Evolutionary conservation across 768 basidiomycete species (phyloP), one percentile per base, ranked within the genome.

Genomic region (Suillus ampliporus): DNA sequence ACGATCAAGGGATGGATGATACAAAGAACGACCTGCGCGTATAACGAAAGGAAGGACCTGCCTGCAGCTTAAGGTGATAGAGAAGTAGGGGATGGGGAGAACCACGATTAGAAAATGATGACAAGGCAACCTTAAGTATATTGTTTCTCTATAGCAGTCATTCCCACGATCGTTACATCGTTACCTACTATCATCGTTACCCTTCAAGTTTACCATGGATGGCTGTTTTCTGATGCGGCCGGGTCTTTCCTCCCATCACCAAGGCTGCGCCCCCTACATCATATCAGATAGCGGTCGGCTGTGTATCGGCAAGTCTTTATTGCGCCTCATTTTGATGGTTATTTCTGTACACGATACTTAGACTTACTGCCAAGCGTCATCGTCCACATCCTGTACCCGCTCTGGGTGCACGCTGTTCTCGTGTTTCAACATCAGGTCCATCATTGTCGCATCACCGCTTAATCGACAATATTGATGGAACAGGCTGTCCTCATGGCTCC

Each of bases 11-110:
- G 7, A 35, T 14, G 34, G 9, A 21, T 34, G 52, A 47, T 54
- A 56, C 19, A 58, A 68, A 68, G 58, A 65, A 69, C 69, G 72
- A 69, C 73, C 74, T 69, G 75, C 66, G 66, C 57, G 51, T 40
- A 28, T 28, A 58, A 64, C 2, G 17, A 41, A 21, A 46, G 53
- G 17, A 37, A 77, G 67, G 75, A 57, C 77, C 75, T 54, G 71
- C 73, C 72, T 69, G 64, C 60, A n/a, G n/a, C n/a, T n/a, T 56
- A 61, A 68, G 62, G 66, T 51, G 46, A 58, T 52, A 19, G 47
- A 60, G 60, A 38, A 62, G 62, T 56, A 31, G 53, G 57, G 26
- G 44, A 44, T 17, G 50, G 43, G 50, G 37, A 31, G 31, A 31
- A 31, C 19, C 31, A n/a, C 5, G 48, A 50, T 50, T 50, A 5